Conservation (phyloP, 768 basidiomycete species). For the Mycena indigotica region DNA sequence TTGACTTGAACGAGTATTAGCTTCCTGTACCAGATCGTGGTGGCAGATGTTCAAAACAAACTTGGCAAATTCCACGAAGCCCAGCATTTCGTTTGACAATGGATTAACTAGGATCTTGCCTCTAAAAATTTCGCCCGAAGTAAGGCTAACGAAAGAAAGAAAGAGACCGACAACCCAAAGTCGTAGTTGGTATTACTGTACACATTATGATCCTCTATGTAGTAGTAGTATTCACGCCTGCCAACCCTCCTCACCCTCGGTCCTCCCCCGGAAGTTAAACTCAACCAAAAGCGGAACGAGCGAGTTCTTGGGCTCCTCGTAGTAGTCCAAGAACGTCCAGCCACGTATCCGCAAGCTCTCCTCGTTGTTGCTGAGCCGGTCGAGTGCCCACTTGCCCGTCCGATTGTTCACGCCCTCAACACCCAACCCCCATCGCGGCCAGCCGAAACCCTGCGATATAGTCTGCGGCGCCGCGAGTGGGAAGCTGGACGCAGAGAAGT, state of each 20-base stretch:
- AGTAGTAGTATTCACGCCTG: conserved; percentile 6
- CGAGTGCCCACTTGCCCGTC: conserved; percentile 72
- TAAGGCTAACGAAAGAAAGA: too few species aligned
- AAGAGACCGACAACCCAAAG: too few species aligned
- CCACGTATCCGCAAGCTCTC: conserved; percentile 60
- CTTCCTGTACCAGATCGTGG: too few species aligned
- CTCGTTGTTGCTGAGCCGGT: conserved; percentile 41
- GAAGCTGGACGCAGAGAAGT: conserved; percentile 78
- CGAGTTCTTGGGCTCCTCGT: conserved; percentile 55
- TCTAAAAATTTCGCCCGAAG: too few species aligned
- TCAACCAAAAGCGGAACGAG: conserved; percentile 73
- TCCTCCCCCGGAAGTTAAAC: conserved; percentile 68
- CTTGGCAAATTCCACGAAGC: too few species aligned
- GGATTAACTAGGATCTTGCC: too few species aligned
- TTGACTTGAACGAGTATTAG: neutral
- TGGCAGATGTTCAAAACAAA: too few species aligned
- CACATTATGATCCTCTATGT: neutral
- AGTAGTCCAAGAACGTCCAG: conserved; percentile 80
- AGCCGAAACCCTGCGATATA: conserved; percentile 83
- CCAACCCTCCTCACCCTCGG: conserved; percentile 46
- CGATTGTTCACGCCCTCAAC: conserved; percentile 85
- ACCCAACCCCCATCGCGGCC: conserved; percentile 74
- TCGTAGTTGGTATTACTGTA: too few species aligned
- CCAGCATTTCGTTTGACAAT: too few species aligned
- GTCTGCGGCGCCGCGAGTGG: conserved; percentile 78